Evolutionary conservation across 352 stramenopile genomes (phyloP), one percentile per base, ranked within the genome.

Genomic region (Pelagophyceae sp.): DNA sequence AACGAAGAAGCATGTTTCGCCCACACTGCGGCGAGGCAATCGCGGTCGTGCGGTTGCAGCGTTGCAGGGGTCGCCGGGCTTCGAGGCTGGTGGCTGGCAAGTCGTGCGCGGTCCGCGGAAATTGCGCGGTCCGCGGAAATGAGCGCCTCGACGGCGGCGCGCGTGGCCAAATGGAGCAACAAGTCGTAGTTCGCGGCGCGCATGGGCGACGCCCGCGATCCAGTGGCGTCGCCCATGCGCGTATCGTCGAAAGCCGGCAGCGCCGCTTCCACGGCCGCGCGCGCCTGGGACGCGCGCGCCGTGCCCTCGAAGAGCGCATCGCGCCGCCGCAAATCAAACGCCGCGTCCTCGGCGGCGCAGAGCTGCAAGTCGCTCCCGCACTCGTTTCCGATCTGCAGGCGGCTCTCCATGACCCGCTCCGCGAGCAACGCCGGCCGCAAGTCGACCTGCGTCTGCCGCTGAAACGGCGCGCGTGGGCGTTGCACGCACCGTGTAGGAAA

Each of bases 171-270:
- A 1, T 74, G 67, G 17, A 58, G 27, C 15, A 58, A 5, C 35
- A 74, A 27, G 35, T 74, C 67, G 38, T 74, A 74, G 35, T 33
- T 74, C 27, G 35, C 67, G 15, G 33, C 67, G 33, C 67, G 67
- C 6, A 74, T n/a, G 33, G 67, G 67, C 67, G 67, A 74, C 35
- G 67, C 33, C 1, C 67, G 33, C 3, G 3, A 23, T 1, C 67
- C 67, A 6, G 6, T 11, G 33, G 67, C 38, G 29, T 54, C 67
- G 20, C 67, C 67, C 15, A 17, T 17, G 15, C 67, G 67, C 33
- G 67, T 58, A 2, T 74, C 67, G 67, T 74, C 67, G 67, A 74
- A 74, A 37, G 27, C 2, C 2, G 67, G 67, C 11, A n/a, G 33
- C 2, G 19, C 67, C 67, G 3, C 27, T 5, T 5, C 35, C 35